Percentiles rank a stretch among this genome's conserved stretches.
Evolutionary conservation across 495 filamentous ascomycete genomes (phyloP).

Genomic region (Penicillium arizonense): DNA sequence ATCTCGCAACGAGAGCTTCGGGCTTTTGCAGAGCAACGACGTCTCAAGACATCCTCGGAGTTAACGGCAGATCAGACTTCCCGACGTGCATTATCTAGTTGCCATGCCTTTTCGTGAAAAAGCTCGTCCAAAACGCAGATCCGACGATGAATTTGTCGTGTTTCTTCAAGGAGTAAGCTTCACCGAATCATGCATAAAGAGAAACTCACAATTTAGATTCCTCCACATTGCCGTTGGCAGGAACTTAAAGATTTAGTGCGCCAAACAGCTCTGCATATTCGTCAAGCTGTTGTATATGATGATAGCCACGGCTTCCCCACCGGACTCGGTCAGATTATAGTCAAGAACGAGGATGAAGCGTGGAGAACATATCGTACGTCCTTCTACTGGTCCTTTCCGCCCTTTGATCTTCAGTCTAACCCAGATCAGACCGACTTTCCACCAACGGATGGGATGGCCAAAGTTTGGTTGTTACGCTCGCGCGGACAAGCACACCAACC

Average conservation of each 20-base stretch:
- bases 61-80: background rate
- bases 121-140: slow-evolving; percentile 32
- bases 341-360: slow-evolving; percentile 49
- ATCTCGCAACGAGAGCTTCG: slow-evolving; percentile 17
- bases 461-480: slow-evolving; percentile 43
- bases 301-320: slow-evolving; percentile 46
- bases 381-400: background rate
- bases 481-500: slow-evolving; percentile 42
- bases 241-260: slow-evolving; percentile 49
- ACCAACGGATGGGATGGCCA: slow-evolving; percentile 48
- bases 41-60: background rate
- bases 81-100: background rate
- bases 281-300: slow-evolving; percentile 49
- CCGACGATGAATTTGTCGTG: slow-evolving; percentile 47
- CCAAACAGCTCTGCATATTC: slow-evolving; percentile 46
- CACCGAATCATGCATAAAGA: background rate
- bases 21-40: slow-evolving; percentile 3
- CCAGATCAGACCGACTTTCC: slow-evolving; percentile 37
- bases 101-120: slow-evolving; percentile 37
- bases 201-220: slow-evolving; percentile 34
- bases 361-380: slow-evolving; percentile 47
- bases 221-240: slow-evolving; percentile 49
- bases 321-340: slow-evolving; percentile 46
- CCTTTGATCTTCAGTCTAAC: slow-evolving; percentile 5
- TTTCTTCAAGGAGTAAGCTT: slow-evolving; percentile 45